Percentiles rank a stretch among this genome's conserved stretches.
These are phyloP conservation scores for Bipolaris victoriae DNA, from an alignment of 2,329 filamentous ascomycete genomes.

Conservation along the genomic window DNA sequence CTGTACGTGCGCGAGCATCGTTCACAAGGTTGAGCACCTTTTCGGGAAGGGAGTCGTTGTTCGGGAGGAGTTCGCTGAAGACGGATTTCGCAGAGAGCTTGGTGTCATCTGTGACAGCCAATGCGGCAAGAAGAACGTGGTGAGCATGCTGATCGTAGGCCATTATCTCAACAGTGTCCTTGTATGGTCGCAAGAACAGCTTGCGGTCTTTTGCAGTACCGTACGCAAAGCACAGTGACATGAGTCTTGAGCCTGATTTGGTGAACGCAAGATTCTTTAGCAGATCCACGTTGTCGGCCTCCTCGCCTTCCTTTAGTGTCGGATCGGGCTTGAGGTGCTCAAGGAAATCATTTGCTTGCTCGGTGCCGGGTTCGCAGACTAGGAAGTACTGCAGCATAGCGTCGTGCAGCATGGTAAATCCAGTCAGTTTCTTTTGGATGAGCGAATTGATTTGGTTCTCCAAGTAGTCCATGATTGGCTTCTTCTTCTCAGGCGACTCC, in stretches of 20 bases:
- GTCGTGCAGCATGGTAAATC: slow-evolving; percentile 97
- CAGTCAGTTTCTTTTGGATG: slow-evolving; percentile 94
- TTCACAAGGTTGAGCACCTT: slow-evolving; percentile 70
- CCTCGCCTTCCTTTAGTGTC: slow-evolving; percentile 64
- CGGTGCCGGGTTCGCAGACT: slow-evolving; percentile 75
- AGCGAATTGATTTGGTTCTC: slow-evolving; percentile 88
- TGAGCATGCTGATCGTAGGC: slow-evolving; percentile 81
- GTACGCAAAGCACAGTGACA: slow-evolving; percentile 81
- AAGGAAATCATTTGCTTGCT: slow-evolving; percentile 85
- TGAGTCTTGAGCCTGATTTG: slow-evolving; percentile 80
- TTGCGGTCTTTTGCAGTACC: slow-evolving; percentile 93
- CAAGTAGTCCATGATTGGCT: slow-evolving; percentile 83
- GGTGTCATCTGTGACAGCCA: slow-evolving; percentile 94
- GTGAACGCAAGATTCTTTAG: slow-evolving; percentile 97
- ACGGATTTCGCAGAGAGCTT: slow-evolving; percentile 85
- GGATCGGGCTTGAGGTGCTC: slow-evolving; percentile 93
- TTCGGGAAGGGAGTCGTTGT: slow-evolving; percentile 59
- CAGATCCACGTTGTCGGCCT: slow-evolving; percentile 64
- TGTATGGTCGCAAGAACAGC: slow-evolving; percentile 84
- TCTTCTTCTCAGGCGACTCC: slow-evolving; percentile 81
- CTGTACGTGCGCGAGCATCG: slow-evolving; percentile 67
- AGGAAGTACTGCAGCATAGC: slow-evolving; percentile 97
- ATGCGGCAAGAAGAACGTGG: slow-evolving; percentile 79
- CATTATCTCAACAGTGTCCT: slow-evolving; percentile 86
- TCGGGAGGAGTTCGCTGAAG: slow-evolving; percentile 78